Base-by-base conservation (phyloP, 2,329 filamentous ascomycete genomes). In the Hypoxylon sp. region DNA sequence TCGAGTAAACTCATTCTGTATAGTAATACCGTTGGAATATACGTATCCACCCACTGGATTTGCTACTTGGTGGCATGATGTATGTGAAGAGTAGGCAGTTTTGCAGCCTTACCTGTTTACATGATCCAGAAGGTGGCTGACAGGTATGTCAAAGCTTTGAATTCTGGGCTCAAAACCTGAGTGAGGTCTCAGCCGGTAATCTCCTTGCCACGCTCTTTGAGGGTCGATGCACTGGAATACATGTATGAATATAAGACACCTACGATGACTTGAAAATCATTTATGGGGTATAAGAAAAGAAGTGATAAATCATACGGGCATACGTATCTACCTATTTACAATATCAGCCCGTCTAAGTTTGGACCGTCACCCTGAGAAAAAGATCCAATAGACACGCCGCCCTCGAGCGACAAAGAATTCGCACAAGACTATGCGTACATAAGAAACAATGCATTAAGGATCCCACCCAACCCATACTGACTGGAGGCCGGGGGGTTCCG, bases 261-360 rank as follows among this genome's bases (percentile, higher is more conserved):
- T 21, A 29, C 11, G 10, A 15, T 7, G 7, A 21, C 39, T 44
- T 4, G 3, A 27, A 27, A 44, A 21, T 44, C 17, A 10, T 44
- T 21, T 2, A 8, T 11, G 17, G 19, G 19, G 15, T 50, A n/a
- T 29, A 50, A 5, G 11, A 60, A 60, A 55, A 46, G 47, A 46
- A 58, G 32, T 48, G 56, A 54, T 58, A 42, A 61, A 24, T 44
- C 60, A 54, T 67, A 67, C 52, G 60, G 57, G 64, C 60, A 39
- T 67, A 67, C 58, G 55, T 66, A 69, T 66, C 31, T 61, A 67
- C 67, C 57, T 70, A 70, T 70, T 51, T 70, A 70, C 68, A 70
- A 68, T 57, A 62, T 44, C 54, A 63, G 46, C 57, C 65, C 58
- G 58, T 47, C 56, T 52, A 57, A 31, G 10, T 46, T 27, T 46